phyloP scores from a whole-genome alignment of 768 basidiomycete species.

The Russula griseocarnosa region DNA sequence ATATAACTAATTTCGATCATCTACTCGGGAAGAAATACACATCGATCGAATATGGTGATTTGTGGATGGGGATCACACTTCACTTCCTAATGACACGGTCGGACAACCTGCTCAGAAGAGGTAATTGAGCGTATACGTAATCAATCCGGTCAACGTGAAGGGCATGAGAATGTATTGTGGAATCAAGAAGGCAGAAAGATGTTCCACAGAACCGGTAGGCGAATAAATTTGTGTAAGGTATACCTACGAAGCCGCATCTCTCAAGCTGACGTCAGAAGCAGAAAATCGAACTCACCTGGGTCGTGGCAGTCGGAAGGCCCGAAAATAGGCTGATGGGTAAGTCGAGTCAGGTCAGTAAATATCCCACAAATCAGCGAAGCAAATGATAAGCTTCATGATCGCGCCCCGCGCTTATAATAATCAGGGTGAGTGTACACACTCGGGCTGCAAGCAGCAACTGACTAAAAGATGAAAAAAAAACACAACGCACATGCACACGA shows the following conservation, averaged over 20 bases:
- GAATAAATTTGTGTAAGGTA: conserved; percentile 64
- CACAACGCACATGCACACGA: conserved; percentile 61
- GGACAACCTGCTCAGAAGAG: conserved; percentile 18
- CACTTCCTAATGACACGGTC: neutral
- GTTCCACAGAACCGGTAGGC: conserved; percentile 58
- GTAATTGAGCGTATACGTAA: conserved; percentile 24
- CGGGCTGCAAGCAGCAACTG: no score
- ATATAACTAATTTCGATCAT: no score
- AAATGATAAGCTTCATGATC: no score
- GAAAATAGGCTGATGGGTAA: conserved; percentile 33
- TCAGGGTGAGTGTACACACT: no score
- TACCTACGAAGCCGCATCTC: conserved; percentile 39
- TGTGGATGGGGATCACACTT: no score
- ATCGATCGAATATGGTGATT: no score
- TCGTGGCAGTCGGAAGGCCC: conserved; percentile 25
- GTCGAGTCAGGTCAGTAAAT: conserved; percentile 42
- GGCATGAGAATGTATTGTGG: conserved; percentile 38
- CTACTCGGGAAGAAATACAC: no score
- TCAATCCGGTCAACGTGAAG: conserved; percentile 26
- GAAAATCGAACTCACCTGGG: conserved; percentile 10
- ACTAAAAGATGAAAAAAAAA: conserved; percentile 38
- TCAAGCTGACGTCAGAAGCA: neutral
- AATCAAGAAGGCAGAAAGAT: conserved; percentile 59
- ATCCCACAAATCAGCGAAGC: no score
- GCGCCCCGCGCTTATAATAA: no score